A percentile compares a stretch with the other conserved stretches of the same genome.
These are phyloP conservation scores for Nicotiana tomentosiformis DNA, from an alignment of 257 asterid genomes.

Conservation along the genomic window DNA sequence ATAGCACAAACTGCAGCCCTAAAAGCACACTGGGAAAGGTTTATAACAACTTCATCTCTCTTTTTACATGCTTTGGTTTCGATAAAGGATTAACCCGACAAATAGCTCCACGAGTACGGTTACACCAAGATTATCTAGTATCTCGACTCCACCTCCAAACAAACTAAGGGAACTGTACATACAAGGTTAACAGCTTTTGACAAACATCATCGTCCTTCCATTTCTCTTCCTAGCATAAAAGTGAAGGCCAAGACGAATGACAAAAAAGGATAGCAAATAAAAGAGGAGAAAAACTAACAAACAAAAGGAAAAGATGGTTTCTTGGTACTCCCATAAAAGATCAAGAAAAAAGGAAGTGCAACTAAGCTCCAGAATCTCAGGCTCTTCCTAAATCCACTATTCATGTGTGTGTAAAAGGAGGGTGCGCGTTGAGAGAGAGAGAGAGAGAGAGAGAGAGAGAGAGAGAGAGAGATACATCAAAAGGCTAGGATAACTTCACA, in stretches of 20 bases:
- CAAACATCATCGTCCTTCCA: too few species aligned
- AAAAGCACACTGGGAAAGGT: not conserved
- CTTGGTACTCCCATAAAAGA: not conserved
- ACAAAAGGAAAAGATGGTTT: not conserved
- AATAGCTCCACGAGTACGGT: not conserved
- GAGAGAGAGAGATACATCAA: too few species aligned
- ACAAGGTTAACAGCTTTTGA: too few species aligned
- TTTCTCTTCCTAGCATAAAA: too few species aligned
- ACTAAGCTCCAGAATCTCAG: too few species aligned
- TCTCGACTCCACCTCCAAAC: not conserved
- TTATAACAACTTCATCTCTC: not conserved
- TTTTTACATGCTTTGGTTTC: not conserved
- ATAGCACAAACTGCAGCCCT: not conserved
- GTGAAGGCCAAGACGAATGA: too few species aligned
- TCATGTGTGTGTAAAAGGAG: too few species aligned
- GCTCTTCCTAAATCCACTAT: too few species aligned
- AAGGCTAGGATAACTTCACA: not conserved
- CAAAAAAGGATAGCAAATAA: too few species aligned
- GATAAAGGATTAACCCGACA: not conserved
- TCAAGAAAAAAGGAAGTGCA: too few species aligned
- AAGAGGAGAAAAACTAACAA: not conserved
- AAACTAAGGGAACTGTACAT: not conserved
- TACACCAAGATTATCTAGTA: not conserved
- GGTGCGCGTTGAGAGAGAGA: too few species aligned
- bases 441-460: too few species aligned